Base-by-base conservation (phyloP, 257 asterid species). In the Ophiorrhiza pumila region DNA sequence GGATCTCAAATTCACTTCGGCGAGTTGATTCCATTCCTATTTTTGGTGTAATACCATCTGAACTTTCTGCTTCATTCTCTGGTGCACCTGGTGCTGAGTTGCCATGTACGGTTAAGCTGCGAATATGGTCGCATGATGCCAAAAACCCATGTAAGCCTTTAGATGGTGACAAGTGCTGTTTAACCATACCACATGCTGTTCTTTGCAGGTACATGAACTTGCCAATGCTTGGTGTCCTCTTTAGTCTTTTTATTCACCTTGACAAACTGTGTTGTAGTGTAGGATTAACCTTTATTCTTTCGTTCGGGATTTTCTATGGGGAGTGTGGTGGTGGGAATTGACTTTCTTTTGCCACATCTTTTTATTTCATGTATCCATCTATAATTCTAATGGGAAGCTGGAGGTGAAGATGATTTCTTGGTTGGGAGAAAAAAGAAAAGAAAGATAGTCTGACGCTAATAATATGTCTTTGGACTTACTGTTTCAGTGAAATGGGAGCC, bases 81-180 rank as follows among this genome's bases (percentile, higher is more conserved):
- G 58, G 39, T 25, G 15, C 65, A 20, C 66, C 75, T 47, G 70
- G 47, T 47, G 91, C 98, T 4, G 98, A 91, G 82, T 81, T 94
- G 72, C 98, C 98, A 68, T 94, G 98, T 82, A 94, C 97, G 7
- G 98, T 94, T 80, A 91, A 90, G 87, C 97, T 94, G 74, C 85
- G 91, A 83, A 81, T 94, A 85, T 94, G 98, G 98, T 81, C 91
- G 45, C 92, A 88, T 74, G 96, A 91, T 76, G 75, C 85, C 69
- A 82, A 88, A 71, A 85, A 85, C 79, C 91, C 94, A 53, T 75
- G 92, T 67, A 81, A 80, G 42, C 82, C 79, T 64, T 97, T 91
- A 71, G 93, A 87, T 65, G 55, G 86, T 55, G 87, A 78, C 43
- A 85, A 79, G 7, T 91, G 98, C 76, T 90, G 92, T 76, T 76